Conservation (phyloP, 345 rosid species). For the Brassica rapa region DNA sequence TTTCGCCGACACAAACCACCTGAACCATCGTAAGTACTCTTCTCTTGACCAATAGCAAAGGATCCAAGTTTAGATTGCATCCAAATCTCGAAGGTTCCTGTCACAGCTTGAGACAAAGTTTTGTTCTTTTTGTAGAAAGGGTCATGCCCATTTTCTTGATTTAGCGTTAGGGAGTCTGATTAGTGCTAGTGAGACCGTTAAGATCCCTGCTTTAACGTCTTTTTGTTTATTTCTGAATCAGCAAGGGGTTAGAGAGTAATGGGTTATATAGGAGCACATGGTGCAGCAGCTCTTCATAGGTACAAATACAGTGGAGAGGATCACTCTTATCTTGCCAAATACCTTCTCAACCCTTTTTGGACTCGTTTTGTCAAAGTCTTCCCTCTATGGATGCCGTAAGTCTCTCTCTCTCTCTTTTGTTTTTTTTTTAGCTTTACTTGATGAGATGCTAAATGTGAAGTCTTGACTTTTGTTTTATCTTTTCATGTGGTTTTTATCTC, state of each 20-base stretch:
- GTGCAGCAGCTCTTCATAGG: conserved; percentile 75
- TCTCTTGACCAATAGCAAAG: conserved; percentile 9
- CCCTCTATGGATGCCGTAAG: conserved; percentile 99
- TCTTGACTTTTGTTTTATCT: conserved; percentile 25
- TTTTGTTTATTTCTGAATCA: not conserved
- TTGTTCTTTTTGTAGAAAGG: not conserved
- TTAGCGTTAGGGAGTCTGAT: not conserved
- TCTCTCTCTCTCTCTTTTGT: conserved; percentile 22
- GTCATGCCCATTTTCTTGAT: conserved; percentile 8
- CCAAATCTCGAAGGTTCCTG: not conserved
- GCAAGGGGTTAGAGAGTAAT: conserved; percentile 35
- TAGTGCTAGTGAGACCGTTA: conserved; percentile 2
- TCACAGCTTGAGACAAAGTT: conserved; percentile 29
- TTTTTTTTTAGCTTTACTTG: not conserved
- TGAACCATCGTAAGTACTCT: conserved; percentile 26
- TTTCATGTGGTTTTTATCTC: conserved; percentile 23
- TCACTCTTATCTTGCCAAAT: conserved; percentile 83
- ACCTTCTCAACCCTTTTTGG: conserved; percentile 96
- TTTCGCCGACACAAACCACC: conserved; percentile 23
- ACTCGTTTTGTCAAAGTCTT: conserved; percentile 75
- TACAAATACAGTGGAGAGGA: conserved; percentile 96
- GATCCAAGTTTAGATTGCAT: not conserved
- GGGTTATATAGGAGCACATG: conserved; percentile 94
- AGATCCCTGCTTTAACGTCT: conserved; percentile 29
- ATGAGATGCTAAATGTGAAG: not conserved